phyloP scores from a whole-genome alignment of 306 rosid species.

The Abrus pulchellus region DNA sequence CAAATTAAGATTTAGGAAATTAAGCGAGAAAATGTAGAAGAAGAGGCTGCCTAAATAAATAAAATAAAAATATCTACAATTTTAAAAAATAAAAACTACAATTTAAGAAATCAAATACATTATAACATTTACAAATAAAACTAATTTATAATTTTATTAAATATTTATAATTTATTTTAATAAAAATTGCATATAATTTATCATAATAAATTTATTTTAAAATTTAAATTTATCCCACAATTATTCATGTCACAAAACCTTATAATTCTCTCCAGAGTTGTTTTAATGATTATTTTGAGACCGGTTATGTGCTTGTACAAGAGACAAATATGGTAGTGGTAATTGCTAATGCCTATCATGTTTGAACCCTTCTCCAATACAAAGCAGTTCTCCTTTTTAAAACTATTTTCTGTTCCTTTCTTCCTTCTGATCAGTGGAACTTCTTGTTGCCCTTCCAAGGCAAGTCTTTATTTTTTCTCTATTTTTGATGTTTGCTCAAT shows the following conservation, averaged over 20 bases:
- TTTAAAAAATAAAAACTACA: too few relatives aligned
- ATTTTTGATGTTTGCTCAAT: constrained; percentile 30
- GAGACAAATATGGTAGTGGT: background rate
- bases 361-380: constrained; percentile 41
- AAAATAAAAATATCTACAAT: too few relatives aligned
- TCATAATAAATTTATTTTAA: too few relatives aligned
- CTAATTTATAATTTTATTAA: too few relatives aligned
- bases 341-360: constrained; percentile 54
- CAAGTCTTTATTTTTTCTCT: constrained; percentile 42
- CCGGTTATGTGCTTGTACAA: background rate
- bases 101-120: too few relatives aligned
- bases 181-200: too few relatives aligned
- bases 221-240: too few relatives aligned
- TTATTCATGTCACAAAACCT: too few relatives aligned
- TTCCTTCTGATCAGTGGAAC: constrained; percentile 49
- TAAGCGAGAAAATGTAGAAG: background rate
- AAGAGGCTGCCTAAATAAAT: too few relatives aligned
- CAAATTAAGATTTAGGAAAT: background rate
- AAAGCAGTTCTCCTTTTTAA: background rate
- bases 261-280: background rate
- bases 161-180: too few relatives aligned
- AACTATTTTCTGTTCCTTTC: constrained; percentile 29
- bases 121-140: too few relatives aligned
- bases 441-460: constrained; percentile 54
- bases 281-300: background rate